These are phyloP conservation scores for Botrytis fragariae DNA, from an alignment of 2,329 filamentous ascomycete species.

Conservation along the genomic window DNA sequence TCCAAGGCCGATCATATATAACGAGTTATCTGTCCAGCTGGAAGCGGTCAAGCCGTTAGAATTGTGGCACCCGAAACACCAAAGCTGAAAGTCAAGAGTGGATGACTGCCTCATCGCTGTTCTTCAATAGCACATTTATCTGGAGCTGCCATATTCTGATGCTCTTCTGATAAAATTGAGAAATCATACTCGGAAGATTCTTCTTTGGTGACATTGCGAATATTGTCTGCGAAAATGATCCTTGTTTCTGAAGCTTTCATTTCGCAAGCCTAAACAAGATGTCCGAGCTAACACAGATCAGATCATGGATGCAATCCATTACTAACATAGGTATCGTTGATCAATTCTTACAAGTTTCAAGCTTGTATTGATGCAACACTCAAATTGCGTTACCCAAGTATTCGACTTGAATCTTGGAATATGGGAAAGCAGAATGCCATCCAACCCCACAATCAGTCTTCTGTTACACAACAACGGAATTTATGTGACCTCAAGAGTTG, in stretches of 20 bases:
- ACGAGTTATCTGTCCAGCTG: too few relatives aligned
- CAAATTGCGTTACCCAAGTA: too few relatives aligned
- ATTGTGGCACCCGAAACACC: neutral
- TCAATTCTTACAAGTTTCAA: neutral
- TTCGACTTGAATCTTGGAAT: neutral
- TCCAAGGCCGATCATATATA: neutral
- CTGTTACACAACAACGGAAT: neutral
- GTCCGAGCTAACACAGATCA: neutral
- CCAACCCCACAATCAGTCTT: neutral
- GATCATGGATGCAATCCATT: too few relatives aligned
- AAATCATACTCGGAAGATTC: too few relatives aligned
- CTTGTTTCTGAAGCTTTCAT: neutral
- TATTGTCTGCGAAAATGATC: neutral
- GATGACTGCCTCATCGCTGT: neutral
- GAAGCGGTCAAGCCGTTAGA: neutral
- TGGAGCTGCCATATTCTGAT: too few relatives aligned
- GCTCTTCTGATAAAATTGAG: rapidly evolving
- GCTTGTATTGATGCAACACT: neutral
- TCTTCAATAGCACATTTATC: too few relatives aligned
- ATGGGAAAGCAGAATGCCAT: neutral
- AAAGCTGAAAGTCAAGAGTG: neutral
- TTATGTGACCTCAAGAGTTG: neutral
- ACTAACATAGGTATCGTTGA: neutral
- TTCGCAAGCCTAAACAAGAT: too few relatives aligned
- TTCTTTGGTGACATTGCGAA: neutral